Base-by-base conservation (phyloP, 1,284 basidiomycete species). In the Lignosus rhinocerotis region DNA sequence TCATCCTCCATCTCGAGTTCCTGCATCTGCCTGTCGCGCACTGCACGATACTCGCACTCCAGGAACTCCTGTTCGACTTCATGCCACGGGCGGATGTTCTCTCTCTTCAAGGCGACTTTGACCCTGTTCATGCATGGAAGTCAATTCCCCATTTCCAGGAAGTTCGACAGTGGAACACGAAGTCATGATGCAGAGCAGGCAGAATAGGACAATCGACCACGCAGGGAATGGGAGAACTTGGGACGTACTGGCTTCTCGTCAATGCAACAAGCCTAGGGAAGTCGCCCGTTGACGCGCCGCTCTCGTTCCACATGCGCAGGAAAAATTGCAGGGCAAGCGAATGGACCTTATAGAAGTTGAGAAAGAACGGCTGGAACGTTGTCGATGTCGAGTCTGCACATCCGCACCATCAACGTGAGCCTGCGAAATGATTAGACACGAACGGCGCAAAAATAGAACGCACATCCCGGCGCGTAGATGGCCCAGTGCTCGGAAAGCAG, bases 231-330 rank as follows among this genome's bases (percentile, higher is more conserved):
- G 47, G 17, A 33, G 48, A 16, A 32, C 8, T 30, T 30, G 34
- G 25, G 43, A 84, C 90, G 65, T 70, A 92, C 86, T 98, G 95
- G 78, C 92, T 94, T 48, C 88, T 86, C 41, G 93, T 90, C 21
- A 98, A 77, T 14, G 90, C 91, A 48, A 86, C 84, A 9, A 98
- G 86, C 14, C 94, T 86, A 38, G 83, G 79, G 68, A 97, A 96
- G 72, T 97, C 94, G 32, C 80, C 86, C 8, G 74, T 72, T 9
- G 89, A 87, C 1, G 96, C 93, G 36, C 91, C 90, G 63, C 92
- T 94, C 73, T 98, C 95, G 67, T 84, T 87, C 95, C 95, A 98
- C 89, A 98, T 96, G 61, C 93, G 85, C 31, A 95, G 76, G 78
- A 97, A 97, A 78, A 98, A 97, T 56, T 86, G 86, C 31, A 92